Evolutionary conservation across 306 rosid genomes (phyloP), one percentile per base, ranked within the genome.

Genomic region (Mucuna pruriens): DNA sequence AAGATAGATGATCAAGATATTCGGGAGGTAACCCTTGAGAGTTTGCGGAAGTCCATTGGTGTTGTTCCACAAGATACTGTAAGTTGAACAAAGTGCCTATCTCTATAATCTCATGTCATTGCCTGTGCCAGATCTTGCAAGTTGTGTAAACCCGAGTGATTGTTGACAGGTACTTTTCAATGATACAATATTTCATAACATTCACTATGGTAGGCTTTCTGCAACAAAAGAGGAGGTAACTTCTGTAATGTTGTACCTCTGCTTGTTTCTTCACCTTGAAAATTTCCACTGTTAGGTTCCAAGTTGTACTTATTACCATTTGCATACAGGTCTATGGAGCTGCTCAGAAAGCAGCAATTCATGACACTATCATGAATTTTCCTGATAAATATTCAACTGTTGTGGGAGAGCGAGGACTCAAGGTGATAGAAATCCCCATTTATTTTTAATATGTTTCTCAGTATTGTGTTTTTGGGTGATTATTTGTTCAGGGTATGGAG

Each of bases 61-160:
- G 97, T 95, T 84, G 99, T 95, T 79, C 99, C 99, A 55, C 99
- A 95, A 87, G 99, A 95, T 90, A 92, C 97, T 66, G 99, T 91
- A 88, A 75, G 86, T 85, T 79, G 75, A 60, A 75, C 75, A 36
- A 72, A 74, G 76, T 29, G 29, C 84, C 52, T 76, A 33, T 48
- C 69, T 76, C 54, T 74, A 46, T 58, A 46, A 33, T 45, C 23
- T 36, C 38, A 34, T 67, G 48, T 66, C 61, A 54, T 81, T 67
- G 46, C 29, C 44, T 34, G 1, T 71, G 31, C 64, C 71, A 33
- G 79, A 74, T 78, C 75, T 62, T 84, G 46, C 61, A 78, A 34
- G 61, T 79, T 26, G 57, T 88, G 82, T 45, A 79, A 36, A 82
- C 63, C 70, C 76, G 69, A 68, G 62, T 84, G 89, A 34, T 81